Percentiles rank a stretch among this genome's conserved stretches.
These are phyloP conservation scores for Blastobotrys illinoisensis DNA, from an alignment of 1,139 yeast species.

Conservation along the genomic window DNA sequence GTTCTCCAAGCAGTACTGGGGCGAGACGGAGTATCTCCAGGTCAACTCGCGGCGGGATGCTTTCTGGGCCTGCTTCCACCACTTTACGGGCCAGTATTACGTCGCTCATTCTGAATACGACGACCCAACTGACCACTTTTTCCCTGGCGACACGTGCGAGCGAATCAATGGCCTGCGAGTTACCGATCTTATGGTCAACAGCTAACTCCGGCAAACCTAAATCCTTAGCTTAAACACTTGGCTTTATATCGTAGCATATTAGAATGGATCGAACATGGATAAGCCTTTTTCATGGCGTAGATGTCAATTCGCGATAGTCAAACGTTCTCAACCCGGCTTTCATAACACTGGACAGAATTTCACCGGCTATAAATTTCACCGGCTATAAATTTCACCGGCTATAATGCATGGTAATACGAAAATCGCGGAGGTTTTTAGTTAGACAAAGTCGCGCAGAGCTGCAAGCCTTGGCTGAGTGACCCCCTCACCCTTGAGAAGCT, in stretches of 20 bases:
- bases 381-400: too few species aligned
- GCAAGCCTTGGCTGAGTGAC: slow-evolving; percentile 13
- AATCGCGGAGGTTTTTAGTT: too few species aligned
- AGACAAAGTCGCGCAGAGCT: slow-evolving; percentile 13
- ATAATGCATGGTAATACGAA: too few species aligned
- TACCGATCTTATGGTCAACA: neutral
- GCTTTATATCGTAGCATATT: too few species aligned
- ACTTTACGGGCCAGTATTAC: neutral
- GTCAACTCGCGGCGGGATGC: neutral
- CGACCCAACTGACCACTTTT: neutral
- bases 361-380: too few species aligned
- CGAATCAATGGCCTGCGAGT: neutral
- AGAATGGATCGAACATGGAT: too few species aligned
- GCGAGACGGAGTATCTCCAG: neutral
- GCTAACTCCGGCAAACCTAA: too few species aligned
- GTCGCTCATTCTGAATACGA: neutral
- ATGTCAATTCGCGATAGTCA: too few species aligned
- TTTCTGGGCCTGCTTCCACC: neutral
- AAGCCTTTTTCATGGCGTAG: too few species aligned
- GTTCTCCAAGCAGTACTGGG: neutral
- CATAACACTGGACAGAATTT: too few species aligned
- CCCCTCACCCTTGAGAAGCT: slow-evolving; percentile 18
- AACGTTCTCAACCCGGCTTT: too few species aligned
- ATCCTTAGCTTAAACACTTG: too few species aligned
- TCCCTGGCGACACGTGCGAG: neutral